Evolutionary conservation across 2,329 filamentous ascomycete species (phyloP), one percentile per base, ranked within the genome.

Genomic region (Epichloe festucae): DNA sequence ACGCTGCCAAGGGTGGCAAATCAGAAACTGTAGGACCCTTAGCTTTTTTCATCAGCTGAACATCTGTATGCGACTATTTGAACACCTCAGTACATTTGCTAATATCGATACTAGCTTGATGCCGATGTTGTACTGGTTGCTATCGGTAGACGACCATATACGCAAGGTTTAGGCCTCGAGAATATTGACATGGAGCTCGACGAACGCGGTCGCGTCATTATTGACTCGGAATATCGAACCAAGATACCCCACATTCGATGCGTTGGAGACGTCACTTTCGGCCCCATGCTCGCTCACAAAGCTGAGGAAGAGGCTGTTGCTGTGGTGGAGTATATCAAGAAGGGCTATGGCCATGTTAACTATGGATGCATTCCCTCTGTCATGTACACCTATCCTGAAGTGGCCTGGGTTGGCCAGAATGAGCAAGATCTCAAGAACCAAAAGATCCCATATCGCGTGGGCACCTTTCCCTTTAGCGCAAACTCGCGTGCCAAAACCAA

Each of bases 401-500:
- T 97, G 58, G 89, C 93, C 38, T 98, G 93, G 93, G 93, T 98
- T 46, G 93, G 93, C 53, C 90, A 96, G 77, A 96, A 84, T 69
- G 93, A 98, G 77, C 86, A 91, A 67, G 93, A 98, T 61, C 78
- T 98, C 58, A 96, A 97, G 80, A 82, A 82, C 59, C 79, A 85
- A 56, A 89, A 88, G 57, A 81, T 95, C 64, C 89, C 93, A 66
- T 98, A 96, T 82, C 88, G 88, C 64, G 76, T 90, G 65, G 93
- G 93, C 68, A 85, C 80, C 48, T 98, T 98, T 82, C 93, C 93
- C 61, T 98, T 98, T 80, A 87, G 84, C 65, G 93, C 93, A 74
- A 98, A 98, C 81, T 95, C 89, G 54, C 85, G 93, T 68, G 93
- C 93, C 62, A 98, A 97, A 86, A 98, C 93, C 67, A 98, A 97